These are phyloP conservation scores for Verticillium alfalfae DNA, from an alignment of 2,329 filamentous ascomycete species.

Conservation along the genomic window DNA sequence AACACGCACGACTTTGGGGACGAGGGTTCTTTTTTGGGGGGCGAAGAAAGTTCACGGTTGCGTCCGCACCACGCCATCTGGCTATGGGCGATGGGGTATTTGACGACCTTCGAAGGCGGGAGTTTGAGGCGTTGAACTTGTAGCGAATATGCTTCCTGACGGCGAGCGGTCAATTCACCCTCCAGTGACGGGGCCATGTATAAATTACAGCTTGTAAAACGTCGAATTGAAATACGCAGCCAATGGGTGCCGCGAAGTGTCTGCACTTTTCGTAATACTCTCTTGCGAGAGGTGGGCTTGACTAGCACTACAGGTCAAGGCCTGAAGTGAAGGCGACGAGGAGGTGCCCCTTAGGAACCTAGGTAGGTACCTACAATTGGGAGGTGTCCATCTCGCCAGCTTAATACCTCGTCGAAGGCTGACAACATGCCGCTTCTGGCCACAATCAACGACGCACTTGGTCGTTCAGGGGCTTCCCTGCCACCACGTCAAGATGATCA, in stretches of 20 bases:
- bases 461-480: not conserved
- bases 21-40: too few relatives aligned
- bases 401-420: not conserved
- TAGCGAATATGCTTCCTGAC: not conserved
- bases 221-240: not conserved
- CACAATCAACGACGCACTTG: not conserved
- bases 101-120: not conserved
- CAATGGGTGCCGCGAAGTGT: not conserved
- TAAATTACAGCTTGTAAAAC: constrained; percentile 26
- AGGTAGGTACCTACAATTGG: not conserved
- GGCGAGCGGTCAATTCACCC: constrained; percentile 5
- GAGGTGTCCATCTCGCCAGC: not conserved
- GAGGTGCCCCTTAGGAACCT: not conserved
- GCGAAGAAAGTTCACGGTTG: not conserved
- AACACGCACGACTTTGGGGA: not conserved
- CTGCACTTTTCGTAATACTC: not conserved
- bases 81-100: not conserved
- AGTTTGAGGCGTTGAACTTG: not conserved
- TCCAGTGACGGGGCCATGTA: constrained; percentile 11
- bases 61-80: not conserved
- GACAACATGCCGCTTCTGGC: not conserved
- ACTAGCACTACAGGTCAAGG: not conserved
- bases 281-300: not conserved
- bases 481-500: not conserved
- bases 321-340: not conserved